phyloP scores from a whole-genome alignment of 768 basidiomycete species.

The Suillus decipiens region DNA sequence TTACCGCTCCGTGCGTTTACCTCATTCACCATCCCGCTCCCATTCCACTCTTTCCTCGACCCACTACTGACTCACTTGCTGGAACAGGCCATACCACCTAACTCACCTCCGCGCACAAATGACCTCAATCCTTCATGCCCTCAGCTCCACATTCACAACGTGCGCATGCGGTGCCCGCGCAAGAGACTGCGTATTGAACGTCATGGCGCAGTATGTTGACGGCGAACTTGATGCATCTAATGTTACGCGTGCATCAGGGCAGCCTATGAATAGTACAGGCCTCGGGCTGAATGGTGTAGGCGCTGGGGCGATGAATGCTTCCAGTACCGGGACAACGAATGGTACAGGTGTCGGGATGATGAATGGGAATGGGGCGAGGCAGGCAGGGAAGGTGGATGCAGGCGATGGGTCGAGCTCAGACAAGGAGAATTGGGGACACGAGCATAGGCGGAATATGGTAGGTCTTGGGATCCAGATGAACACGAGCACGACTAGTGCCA shows the following conservation, averaged over 20 bases:
- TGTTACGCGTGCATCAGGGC: conserved; percentile 13
- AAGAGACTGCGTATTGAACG: conserved; percentile 60
- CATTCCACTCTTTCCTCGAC: background rate
- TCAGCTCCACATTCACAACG: conserved; percentile 70
- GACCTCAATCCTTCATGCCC: conserved; percentile 67
- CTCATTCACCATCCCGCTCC: background rate
- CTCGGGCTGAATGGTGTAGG: background rate
- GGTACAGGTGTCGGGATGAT: background rate
- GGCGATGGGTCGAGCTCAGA: conserved; percentile 4
- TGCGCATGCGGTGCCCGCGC: conserved; percentile 71
- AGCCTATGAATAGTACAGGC: background rate
- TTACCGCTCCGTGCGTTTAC: conserved; percentile 1
- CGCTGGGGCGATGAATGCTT: background rate
- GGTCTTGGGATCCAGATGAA: conserved; percentile 2
- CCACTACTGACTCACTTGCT: background rate
- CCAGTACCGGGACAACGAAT: conserved; percentile 7
- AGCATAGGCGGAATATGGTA: background rate
- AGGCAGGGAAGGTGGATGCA: background rate
- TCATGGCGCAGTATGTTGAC: conserved; percentile 69
- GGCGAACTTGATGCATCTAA: conserved; percentile 28
- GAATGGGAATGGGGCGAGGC: background rate
- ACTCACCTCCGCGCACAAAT: conserved; percentile 63
- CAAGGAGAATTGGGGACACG: conserved; percentile 5
- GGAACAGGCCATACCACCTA: conserved; percentile 45
- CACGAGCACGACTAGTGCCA: background rate